These are phyloP conservation scores for Metschnikowia gruessii DNA, from an alignment of 805 yeast species.

Conservation along the genomic window DNA sequence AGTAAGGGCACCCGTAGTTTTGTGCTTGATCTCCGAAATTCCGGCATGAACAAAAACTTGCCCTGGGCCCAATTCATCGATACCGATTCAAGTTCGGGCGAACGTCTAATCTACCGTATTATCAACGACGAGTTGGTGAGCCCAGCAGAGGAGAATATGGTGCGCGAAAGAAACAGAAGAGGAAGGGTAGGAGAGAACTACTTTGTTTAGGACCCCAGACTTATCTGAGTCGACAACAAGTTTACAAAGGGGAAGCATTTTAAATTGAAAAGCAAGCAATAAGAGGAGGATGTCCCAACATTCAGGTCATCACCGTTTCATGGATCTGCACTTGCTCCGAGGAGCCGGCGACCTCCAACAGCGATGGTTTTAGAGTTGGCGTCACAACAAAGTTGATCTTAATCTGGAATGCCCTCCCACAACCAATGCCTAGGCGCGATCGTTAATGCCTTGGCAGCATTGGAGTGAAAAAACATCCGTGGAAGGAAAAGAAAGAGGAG, in stretches of 20 bases:
- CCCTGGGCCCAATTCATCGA: constrained; percentile 41
- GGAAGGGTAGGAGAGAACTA: constrained; percentile 46
- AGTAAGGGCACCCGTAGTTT: not conserved
- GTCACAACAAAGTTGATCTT: constrained; percentile 17
- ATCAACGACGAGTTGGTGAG: constrained; percentile 31
- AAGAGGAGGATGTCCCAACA: constrained; percentile 57
- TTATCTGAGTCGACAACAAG: too few relatives aligned
- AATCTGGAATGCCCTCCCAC: constrained; percentile 23
- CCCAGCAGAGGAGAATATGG: constrained; percentile 28
- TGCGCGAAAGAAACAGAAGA: constrained; percentile 36
- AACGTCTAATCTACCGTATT: constrained; percentile 22
- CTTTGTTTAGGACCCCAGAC: constrained; percentile 13
- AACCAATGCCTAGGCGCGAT: constrained; percentile 14
- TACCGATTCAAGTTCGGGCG: constrained; percentile 11
- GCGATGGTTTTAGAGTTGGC: constrained; percentile 97
- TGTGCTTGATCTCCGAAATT: constrained; percentile 39
- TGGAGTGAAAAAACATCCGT: constrained; percentile 7
- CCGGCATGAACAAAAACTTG: constrained; percentile 50
- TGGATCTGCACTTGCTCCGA: constrained; percentile 64
- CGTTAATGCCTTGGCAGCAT: constrained; percentile 18
- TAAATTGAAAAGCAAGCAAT: not conserved
- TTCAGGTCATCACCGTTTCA: constrained; percentile 96
- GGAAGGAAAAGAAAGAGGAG: constrained; percentile 1
- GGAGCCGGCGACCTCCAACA: constrained; percentile 84
- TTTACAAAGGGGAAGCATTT: too few relatives aligned